Evolutionary conservation across 202 grass and related monocot species (phyloP), one percentile per base, ranked within the genome.

Genomic region (Saccharum hybrid): DNA sequence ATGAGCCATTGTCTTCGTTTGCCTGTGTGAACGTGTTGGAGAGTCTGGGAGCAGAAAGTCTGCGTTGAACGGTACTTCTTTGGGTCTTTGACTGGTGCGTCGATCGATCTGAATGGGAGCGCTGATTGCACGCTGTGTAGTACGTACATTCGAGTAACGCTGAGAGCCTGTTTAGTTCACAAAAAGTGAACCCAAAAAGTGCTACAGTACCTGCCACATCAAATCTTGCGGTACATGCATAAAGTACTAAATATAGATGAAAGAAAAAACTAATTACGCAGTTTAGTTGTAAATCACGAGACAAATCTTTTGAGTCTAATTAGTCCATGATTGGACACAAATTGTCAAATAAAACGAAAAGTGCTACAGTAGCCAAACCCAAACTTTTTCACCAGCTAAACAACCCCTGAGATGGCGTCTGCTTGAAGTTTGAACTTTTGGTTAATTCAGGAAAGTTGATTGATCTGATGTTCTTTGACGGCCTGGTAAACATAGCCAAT

Each of bases 11-110:
- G 60, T 26, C 10, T 74, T 80, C 23, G 61, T 75, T 10, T 31
- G 38, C 1, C 12, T 15, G 4, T 74, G 37, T 72, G 59, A n/a
- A 57, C 18, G 68, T 75, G 76, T 52, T 74, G 60, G 59, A 12
- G 8, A 12, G 60, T 67, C 41, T 69, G 46, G 78, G 63, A 39
- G 40, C 71, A 71, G 71, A 82, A 82, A 82, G 65, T 31, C 52
- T 11, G 26, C 8, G 6, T 64, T 34, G 65, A 77, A 63, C 42
- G 16, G 71, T 71, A 34, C 72, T 87, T 68, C 2, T 71, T 62
- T 64, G 7, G 63, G 63, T 87, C 63, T 75, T 71, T 81, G 62
- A 62, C 78, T 30, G 62, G 0, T 18, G 48, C 41, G 4, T 10
- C 63, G 6, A 8, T 66, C 13, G 6, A 66, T 66, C 31, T 66